A percentile compares a stretch with the other conserved stretches of the same genome.
Conservation (phyloP, 1,284 basidiomycete genomes). For the Farysia itapuensis region DNA sequence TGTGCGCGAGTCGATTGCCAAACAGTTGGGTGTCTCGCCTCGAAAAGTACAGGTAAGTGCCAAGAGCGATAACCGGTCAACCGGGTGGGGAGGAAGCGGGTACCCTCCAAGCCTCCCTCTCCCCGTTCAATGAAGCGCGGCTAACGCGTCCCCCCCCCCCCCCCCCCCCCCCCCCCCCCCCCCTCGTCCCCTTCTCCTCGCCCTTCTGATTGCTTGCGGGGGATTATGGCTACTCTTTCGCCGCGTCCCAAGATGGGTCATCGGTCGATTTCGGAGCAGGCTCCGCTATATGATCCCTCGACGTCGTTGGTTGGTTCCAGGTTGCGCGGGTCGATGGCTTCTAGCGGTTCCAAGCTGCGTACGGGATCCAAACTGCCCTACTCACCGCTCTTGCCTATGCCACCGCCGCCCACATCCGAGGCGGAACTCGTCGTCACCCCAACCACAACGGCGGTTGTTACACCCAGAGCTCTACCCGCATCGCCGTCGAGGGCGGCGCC, state of each 20-base stretch:
- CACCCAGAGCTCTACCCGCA: slow-evolving; percentile 1
- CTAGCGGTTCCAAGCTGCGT: slow-evolving; percentile 11
- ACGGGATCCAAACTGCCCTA: slow-evolving; percentile 19
- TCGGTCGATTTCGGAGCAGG: slow-evolving; percentile 34
- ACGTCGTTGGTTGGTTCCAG: slow-evolving; percentile 12
- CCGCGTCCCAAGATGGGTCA: slow-evolving; percentile 20
- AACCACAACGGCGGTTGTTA: neutral
- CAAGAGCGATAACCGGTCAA: neutral
- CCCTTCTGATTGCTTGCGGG: too few relatives aligned
- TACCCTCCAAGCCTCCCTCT: too few relatives aligned
- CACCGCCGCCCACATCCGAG: slow-evolving; percentile 4
- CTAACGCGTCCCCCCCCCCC: too few relatives aligned
- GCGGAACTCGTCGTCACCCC: neutral
- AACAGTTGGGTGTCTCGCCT: slow-evolving; percentile 36
- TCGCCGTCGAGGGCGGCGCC: slow-evolving; percentile 3
- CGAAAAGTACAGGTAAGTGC: slow-evolving; percentile 46
- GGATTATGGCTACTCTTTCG: too few relatives aligned
- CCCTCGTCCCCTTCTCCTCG: too few relatives aligned
- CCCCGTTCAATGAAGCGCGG: too few relatives aligned
- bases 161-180: too few relatives aligned
- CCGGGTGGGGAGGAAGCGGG: too few relatives aligned
- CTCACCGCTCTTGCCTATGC: slow-evolving; percentile 27
- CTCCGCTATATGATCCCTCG: slow-evolving; percentile 20
- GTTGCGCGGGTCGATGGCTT: slow-evolving; percentile 14
- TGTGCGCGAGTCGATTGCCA: slow-evolving; percentile 37